A percentile compares a stretch with the other conserved stretches of the same genome.
phyloP scores from a whole-genome alignment of 768 basidiomycete genomes.

The Neoboletus magnificus region DNA sequence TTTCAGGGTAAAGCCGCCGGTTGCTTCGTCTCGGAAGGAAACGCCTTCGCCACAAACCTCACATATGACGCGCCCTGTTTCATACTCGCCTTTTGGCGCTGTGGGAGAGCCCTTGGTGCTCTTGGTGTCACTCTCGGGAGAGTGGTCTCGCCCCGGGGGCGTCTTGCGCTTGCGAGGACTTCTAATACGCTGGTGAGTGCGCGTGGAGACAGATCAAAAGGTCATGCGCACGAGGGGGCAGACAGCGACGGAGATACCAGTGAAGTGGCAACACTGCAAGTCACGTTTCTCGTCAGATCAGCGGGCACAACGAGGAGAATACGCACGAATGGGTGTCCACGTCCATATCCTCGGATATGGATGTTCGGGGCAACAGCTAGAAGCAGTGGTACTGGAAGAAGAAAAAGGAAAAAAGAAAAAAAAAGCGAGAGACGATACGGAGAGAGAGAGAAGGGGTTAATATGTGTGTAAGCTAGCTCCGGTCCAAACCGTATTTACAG shows the following conservation, averaged over 20 bases:
- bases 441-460: slow-evolving; percentile 29
- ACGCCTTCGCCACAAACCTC: slow-evolving; percentile 59
- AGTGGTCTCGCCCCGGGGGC: slow-evolving; percentile 24
- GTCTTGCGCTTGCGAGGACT: slow-evolving; percentile 41
- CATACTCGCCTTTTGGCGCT: slow-evolving; percentile 51
- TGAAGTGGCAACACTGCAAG: slow-evolving; percentile 11
- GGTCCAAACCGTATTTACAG: slow-evolving; percentile 39
- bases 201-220: slow-evolving; percentile 17
- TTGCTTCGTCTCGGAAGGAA: slow-evolving; percentile 62
- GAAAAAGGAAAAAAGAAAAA: background rate
- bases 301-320: background rate
- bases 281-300: slow-evolving; percentile 16
- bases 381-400: slow-evolving; percentile 2
- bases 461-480: slow-evolving; percentile 35
- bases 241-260: slow-evolving; percentile 14
- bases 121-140: slow-evolving; percentile 14
- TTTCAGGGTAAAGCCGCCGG: slow-evolving; percentile 61
- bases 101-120: slow-evolving; percentile 8
- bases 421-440: slow-evolving; percentile 13
- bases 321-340: slow-evolving; percentile 18
- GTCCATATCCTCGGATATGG: slow-evolving; percentile 20
- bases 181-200: slow-evolving; percentile 19
- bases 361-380: slow-evolving; percentile 1
- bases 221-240: slow-evolving; percentile 19
- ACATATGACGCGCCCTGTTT: slow-evolving; percentile 62